A percentile compares a stretch with the other conserved stretches of the same genome.
Conservation (phyloP, 768 basidiomycete species). For the Termitomyces bulborhizus region DNA sequence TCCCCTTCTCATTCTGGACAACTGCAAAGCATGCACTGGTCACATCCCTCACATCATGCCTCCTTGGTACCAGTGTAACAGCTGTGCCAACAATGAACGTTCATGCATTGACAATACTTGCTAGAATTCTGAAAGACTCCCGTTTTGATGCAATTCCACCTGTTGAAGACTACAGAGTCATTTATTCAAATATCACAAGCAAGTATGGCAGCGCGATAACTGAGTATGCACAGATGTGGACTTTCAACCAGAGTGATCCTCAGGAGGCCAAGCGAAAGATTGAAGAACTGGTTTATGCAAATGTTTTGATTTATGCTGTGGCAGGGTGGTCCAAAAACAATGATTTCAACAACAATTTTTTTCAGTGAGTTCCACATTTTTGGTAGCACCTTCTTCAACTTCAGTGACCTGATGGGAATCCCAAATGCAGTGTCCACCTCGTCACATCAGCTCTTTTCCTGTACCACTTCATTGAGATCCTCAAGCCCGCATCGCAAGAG, state of each 20-base stretch:
- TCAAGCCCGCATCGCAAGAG: slow-evolving; percentile 37
- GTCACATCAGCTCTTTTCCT: slow-evolving; percentile 64
- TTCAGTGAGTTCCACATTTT: background rate
- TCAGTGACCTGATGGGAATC: background rate
- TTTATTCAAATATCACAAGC: slow-evolving; percentile 29
- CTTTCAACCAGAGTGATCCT: slow-evolving; percentile 25
- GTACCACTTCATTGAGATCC: slow-evolving; percentile 36
- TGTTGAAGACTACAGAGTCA: slow-evolving; percentile 10
- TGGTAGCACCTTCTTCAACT: background rate
- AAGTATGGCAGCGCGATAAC: slow-evolving; percentile 34
- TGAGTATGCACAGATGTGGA: slow-evolving; percentile 40
- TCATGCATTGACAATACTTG: slow-evolving; percentile 48
- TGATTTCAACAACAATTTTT: slow-evolving; percentile 50
- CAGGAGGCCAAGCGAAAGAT: slow-evolving; percentile 45
- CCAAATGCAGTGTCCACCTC: slow-evolving; percentile 45
- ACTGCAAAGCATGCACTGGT: background rate
- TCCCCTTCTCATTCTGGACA: slow-evolving; percentile 22
- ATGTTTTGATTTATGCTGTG: slow-evolving; percentile 46
- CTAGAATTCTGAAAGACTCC: slow-evolving; percentile 47
- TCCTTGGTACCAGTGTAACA: background rate
- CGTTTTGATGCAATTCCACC: slow-evolving; percentile 21
- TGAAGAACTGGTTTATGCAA: slow-evolving; percentile 58
- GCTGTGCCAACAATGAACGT: slow-evolving; percentile 10
- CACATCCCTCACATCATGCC: slow-evolving; percentile 5
- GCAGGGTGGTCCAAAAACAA: slow-evolving; percentile 39